These are phyloP conservation scores for Nissolia schottii DNA, from an alignment of 306 rosid species.

Conservation along the genomic window DNA sequence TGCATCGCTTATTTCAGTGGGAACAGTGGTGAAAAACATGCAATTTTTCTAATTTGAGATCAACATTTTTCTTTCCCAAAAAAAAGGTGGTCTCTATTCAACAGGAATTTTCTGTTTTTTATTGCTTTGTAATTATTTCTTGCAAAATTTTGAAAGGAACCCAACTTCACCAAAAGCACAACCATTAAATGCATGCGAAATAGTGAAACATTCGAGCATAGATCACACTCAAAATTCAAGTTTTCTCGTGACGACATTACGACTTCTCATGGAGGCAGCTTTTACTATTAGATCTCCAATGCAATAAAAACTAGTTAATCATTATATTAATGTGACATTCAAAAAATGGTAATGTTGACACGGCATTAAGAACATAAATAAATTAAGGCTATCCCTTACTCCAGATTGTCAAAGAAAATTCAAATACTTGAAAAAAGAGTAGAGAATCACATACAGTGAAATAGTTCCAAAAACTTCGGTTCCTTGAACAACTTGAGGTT, in stretches of 20 bases:
- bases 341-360: not conserved
- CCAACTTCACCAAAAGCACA: not conserved
- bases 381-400: not conserved
- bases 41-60: not conserved
- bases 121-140: not conserved
- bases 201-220: not conserved
- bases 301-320: not conserved
- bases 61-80: not conserved
- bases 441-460: slow-evolving; percentile 19
- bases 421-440: not conserved
- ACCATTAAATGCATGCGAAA: not conserved
- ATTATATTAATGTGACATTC: not conserved
- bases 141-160: not conserved
- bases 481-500: slow-evolving; percentile 15
- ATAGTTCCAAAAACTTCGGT: not conserved
- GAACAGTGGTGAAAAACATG: too few species aligned
- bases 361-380: not conserved
- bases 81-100: not conserved
- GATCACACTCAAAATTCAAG: not conserved
- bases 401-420: not conserved
- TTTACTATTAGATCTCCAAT: not conserved
- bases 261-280: not conserved
- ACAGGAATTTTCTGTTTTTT: too few species aligned
- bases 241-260: too few species aligned
- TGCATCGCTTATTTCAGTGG: too few species aligned